phyloP scores from a whole-genome alignment of 768 basidiomycete genomes.

The Lentinula sp. region DNA sequence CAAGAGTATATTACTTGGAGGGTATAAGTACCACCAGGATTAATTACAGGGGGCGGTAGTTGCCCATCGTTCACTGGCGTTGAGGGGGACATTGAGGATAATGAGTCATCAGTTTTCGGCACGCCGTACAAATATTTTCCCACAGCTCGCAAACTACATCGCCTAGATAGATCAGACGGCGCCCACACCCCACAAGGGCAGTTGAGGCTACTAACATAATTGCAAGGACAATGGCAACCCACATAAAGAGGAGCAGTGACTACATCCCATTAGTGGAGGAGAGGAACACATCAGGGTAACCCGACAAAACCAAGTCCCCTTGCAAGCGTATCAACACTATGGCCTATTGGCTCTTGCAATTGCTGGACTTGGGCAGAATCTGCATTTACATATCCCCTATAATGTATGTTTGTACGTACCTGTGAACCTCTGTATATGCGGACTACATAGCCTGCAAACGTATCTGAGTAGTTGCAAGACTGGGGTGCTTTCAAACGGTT shows the following conservation, averaged over 20 bases:
- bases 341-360: not conserved
- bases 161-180: too few species aligned
- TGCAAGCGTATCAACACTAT: not conserved
- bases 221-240: too few species aligned
- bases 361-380: not conserved
- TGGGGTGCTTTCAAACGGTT: too few species aligned
- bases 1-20: conserved; percentile 53
- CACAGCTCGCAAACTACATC: not conserved
- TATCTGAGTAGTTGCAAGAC: too few species aligned
- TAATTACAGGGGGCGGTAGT: conserved; percentile 54
- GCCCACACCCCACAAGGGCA: too few species aligned
- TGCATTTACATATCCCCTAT: not conserved
- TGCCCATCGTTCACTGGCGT: conserved; percentile 31
- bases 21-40: conserved; percentile 69
- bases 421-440: too few species aligned
- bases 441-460: too few species aligned
- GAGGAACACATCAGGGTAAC: not conserved
- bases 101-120: conserved; percentile 1
- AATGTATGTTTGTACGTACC: too few species aligned
- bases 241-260: too few species aligned
- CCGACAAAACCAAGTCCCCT: not conserved
- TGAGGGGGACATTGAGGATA: conserved; percentile 21
- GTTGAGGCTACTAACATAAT: too few species aligned
- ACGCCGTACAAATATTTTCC: not conserved
- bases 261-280: too few species aligned